phyloP scores from a whole-genome alignment of 2,329 filamentous ascomycete genomes.

The Paecilomyces variotii region DNA sequence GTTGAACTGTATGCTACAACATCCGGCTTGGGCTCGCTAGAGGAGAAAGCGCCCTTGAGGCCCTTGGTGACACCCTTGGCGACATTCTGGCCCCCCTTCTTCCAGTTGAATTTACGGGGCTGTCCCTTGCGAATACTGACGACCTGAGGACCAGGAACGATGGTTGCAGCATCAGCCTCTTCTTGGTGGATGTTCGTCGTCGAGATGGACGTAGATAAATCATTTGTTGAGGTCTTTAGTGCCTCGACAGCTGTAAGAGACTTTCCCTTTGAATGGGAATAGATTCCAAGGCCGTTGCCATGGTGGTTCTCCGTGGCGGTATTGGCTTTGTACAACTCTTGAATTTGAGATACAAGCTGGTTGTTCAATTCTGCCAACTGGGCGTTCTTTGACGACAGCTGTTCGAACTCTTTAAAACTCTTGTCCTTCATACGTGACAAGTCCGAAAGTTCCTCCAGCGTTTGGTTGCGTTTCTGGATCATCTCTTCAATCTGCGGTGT shows the following conservation, averaged over 20 bases:
- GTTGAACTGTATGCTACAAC: constrained; percentile 60
- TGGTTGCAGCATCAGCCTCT: constrained; percentile 53
- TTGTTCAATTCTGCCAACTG: constrained; percentile 94
- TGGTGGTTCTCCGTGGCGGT: constrained; percentile 26
- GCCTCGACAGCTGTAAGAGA: constrained; percentile 37
- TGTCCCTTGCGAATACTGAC: constrained; percentile 93
- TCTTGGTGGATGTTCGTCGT: constrained; percentile 51
- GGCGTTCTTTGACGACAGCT: constrained; percentile 86
- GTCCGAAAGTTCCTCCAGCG: constrained; percentile 77
- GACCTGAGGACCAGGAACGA: constrained; percentile 73
- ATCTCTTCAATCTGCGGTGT: constrained; percentile 72
- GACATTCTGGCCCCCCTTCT: constrained; percentile 88
- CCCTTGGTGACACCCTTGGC: constrained; percentile 92
- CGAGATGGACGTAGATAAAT: constrained; percentile 52
- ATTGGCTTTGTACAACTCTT: constrained; percentile 79
- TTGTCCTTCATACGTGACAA: constrained; percentile 83
- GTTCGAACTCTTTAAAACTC: constrained; percentile 90
- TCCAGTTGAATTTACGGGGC: constrained; percentile 97
- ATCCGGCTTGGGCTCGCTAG: constrained; percentile 51
- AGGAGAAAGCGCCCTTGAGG: constrained; percentile 82
- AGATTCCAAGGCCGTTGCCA: constrained; percentile 55
- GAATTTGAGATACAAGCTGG: constrained; percentile 86
- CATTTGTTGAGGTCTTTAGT: constrained; percentile 37
- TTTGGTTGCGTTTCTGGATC: constrained; percentile 74
- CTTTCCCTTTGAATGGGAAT: constrained; percentile 46